Evolutionary conservation across 495 filamentous ascomycete species (phyloP).

Genomic region (Neurospora hispaniola): DNA sequence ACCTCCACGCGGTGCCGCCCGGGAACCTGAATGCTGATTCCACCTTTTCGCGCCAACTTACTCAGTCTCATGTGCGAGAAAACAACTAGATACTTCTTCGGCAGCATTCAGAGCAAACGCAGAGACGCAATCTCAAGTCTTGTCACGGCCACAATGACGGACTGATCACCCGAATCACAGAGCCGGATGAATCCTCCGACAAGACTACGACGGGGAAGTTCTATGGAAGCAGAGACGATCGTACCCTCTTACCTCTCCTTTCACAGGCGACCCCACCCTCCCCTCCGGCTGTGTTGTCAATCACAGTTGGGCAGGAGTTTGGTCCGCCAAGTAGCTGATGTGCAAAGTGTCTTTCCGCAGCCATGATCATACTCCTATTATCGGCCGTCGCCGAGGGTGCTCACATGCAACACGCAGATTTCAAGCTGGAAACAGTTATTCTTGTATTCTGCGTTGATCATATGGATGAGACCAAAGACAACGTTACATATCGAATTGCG

Average conservation of each 20-base stretch:
- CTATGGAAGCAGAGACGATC: not conserved
- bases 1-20: not conserved
- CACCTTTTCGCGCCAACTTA: not conserved
- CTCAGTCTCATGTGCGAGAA: not conserved
- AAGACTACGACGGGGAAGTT: not conserved
- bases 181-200: not conserved
- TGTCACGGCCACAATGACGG: not conserved
- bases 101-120: not conserved
- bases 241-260: not conserved
- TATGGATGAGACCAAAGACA: not conserved
- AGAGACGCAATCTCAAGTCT: not conserved
- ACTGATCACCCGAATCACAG: not conserved
- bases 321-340: not conserved
- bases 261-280: not conserved
- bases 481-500: not conserved
- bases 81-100: not conserved
- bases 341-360: constrained; percentile 1
- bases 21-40: not conserved
- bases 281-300: not conserved
- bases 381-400: not conserved
- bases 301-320: not conserved
- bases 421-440: not conserved
- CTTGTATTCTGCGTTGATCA: not conserved
- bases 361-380: not conserved
- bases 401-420: not conserved